Base-by-base conservation (phyloP, 1,284 basidiomycete genomes). In the Marasmius oreades region DNA sequence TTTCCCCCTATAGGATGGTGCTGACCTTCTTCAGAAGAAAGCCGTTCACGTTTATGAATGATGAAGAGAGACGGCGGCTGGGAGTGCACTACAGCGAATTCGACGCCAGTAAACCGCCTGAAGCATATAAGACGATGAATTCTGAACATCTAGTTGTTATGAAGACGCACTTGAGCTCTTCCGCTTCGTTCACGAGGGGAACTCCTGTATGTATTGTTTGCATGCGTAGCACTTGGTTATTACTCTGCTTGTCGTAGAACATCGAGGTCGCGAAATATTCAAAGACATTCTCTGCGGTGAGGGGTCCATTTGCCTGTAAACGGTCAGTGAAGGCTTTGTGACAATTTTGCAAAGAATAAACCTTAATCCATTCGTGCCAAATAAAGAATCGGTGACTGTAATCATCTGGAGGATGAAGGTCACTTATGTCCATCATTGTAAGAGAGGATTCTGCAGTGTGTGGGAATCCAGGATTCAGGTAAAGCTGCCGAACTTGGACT, bases 201-300 rank as follows among this genome's bases (percentile, higher is more conserved):
- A 83, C 75, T 22, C 87, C 90, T 0, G 87, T 87, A 64, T 90
- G 86, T 73, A 88, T 86, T 0, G 90, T 93, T 70, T 94, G 92
- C 92, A 94, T 94, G 64, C 90, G 85, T 46, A 94, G 74, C 26
- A 90, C 85, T 66, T 93, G 89, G 68, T 94, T 94, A 70, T 89
- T 93, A 70, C 90, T 92, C 70, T 90, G 85, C 68, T 91, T 90
- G 73, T 94, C 92, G 69, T 92, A 94, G 74, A 93, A 93, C 84
- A 92, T 92, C 16, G 90, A 92, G 1, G 82, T 82, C 16, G 86
- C 77, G 67, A 94, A 94, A 73, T 93, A 94, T 55, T 93, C 90
- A 61, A 93, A 86, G 43, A 90, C 90, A 66, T 90, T 92, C 59
- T 87, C 81, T 12, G 77, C 69, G 3, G 85, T 86, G 61, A 92